Evolutionary conservation across 495 filamentous ascomycete genomes (phyloP), one percentile per base, ranked within the genome.

Genomic region (Neurospora sp.): DNA sequence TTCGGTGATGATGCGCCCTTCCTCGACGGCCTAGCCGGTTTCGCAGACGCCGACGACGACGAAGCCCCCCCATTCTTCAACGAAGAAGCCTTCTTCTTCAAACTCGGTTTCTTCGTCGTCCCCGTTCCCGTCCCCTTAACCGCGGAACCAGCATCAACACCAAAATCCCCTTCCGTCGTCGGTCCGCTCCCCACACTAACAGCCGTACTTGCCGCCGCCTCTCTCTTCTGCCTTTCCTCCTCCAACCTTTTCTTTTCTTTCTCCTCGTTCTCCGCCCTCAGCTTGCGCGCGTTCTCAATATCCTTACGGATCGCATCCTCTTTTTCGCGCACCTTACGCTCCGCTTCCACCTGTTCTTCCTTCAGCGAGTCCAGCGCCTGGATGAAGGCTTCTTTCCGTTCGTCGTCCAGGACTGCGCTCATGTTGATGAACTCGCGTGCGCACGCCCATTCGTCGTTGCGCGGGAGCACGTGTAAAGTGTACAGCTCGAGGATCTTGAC

Each of bases 381-480:
- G 4, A 95, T 78, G 79, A 96, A 96, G 1, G 90, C 89, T 69
- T 98, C 96, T 79, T 92, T 90, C 41, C 92, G 88, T 79, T 98
- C 96, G 71, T 98, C 95, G 79, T 98, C 96, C 1, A 99, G 88
- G 31, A 96, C 88, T 44, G 94, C 88, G 77, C 88, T 93, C 73
- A 93, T 85, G 72, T 85, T 89, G 72, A 98, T 94, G 82, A 98
- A 98, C 75, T 96, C 92, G 37, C 87, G 86, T 0, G 96, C 93
- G 78, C 98, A 98, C 59, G 95, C 92, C 96, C 96, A 99, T 83
- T 98, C 93, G 41, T 90, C 89, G 76, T 97, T 97, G 46, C 92
- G 87, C 18, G 94, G 90, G 18, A 99, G 89, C 22, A 98, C 93
- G 81, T 98, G 96, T 6, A 99, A 86, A 5, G 92, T 94, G 76